Evolutionary conservation across 1,284 basidiomycete species (phyloP).

Genomic region (Ganoderma sinense): DNA sequence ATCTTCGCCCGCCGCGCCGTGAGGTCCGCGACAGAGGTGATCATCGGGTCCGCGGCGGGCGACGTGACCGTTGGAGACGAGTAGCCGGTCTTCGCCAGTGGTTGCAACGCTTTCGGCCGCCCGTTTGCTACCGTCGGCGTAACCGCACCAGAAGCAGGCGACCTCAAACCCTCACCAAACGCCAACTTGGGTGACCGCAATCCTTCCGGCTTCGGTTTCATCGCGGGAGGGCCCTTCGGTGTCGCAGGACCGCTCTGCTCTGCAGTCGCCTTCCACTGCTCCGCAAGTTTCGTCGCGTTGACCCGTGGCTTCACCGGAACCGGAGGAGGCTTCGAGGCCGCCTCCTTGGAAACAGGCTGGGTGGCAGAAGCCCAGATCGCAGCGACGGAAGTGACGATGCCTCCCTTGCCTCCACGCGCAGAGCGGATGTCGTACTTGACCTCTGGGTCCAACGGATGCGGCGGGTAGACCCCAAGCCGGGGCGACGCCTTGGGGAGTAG

Average conservation of each 20-base stretch:
- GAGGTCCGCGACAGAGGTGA: constrained; percentile 31
- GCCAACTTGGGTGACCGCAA: constrained; percentile 2
- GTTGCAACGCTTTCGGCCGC: constrained; percentile 21
- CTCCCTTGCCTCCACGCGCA: constrained; percentile 80
- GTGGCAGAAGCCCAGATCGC: constrained; percentile 70
- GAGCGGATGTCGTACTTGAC: constrained; percentile 78
- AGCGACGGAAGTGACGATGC: constrained; percentile 76
- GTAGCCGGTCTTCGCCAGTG: constrained; percentile 18
- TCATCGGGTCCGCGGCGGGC: constrained; percentile 17
- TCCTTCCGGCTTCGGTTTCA: constrained; percentile 21
- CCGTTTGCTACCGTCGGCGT: neutral
- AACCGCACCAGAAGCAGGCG: neutral
- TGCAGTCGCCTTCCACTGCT: constrained; percentile 21
- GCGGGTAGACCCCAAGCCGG: constrained; percentile 42
- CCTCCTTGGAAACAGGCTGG: constrained; percentile 21
- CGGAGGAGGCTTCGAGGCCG: neutral
- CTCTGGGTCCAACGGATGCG: constrained; percentile 50
- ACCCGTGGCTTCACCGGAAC: constrained; percentile 2
- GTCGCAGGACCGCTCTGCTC: neutral
- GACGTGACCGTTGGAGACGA: constrained; percentile 23
- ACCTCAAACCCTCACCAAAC: neutral
- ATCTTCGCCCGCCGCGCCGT: constrained; percentile 42
- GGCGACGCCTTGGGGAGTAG: constrained; percentile 25
- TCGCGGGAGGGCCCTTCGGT: neutral
- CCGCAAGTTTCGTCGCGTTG: constrained; percentile 18